These are phyloP conservation scores for Lentinula aciculospora DNA, from an alignment of 768 basidiomycete species.

Conservation along the genomic window DNA sequence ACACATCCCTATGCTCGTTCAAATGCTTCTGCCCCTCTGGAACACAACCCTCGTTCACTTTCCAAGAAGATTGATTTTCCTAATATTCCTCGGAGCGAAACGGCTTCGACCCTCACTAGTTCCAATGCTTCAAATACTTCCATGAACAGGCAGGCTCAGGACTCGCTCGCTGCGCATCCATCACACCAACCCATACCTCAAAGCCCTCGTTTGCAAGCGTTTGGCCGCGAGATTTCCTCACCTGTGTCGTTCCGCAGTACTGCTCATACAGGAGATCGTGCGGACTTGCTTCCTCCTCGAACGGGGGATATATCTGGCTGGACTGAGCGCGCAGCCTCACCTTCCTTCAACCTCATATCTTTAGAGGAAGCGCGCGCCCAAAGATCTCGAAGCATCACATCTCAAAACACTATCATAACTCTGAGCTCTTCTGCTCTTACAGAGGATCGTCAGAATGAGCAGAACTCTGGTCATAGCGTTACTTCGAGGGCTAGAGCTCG, in stretches of 20 bases:
- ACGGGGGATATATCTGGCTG: slow-evolving; percentile 41
- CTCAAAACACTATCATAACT: slow-evolving; percentile 21
- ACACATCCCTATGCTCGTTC: slow-evolving; percentile 64
- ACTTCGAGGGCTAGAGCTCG: slow-evolving; percentile 39
- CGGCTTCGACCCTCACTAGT: slow-evolving; percentile 47
- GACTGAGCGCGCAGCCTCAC: slow-evolving; percentile 39
- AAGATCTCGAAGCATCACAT: slow-evolving; percentile 49
- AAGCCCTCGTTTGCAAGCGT: slow-evolving; percentile 10
- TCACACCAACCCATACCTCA: slow-evolving; percentile 34
- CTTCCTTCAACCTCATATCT: slow-evolving; percentile 63
- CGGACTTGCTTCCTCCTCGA: slow-evolving; percentile 12
- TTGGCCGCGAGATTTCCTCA: slow-evolving; percentile 41
- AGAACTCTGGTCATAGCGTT: slow-evolving; percentile 11
- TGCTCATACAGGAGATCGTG: slow-evolving; percentile 12
- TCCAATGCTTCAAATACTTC: slow-evolving; percentile 17
- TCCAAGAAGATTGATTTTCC: slow-evolving; percentile 22
- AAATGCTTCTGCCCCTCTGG: slow-evolving; percentile 61
- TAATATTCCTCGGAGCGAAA: slow-evolving; percentile 40
- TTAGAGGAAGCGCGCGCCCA: slow-evolving; percentile 77
- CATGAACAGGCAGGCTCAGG: slow-evolving; percentile 9
- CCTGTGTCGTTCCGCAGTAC: slow-evolving; percentile 39
- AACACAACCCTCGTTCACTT: slow-evolving; percentile 24
- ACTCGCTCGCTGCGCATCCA: slow-evolving; percentile 16
- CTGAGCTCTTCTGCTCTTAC: slow-evolving; percentile 25
- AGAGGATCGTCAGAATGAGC: slow-evolving; percentile 21